These are phyloP conservation scores for Phoma sp. DNA, from an alignment of 2,329 filamentous ascomycete species.

Conservation along the genomic window DNA sequence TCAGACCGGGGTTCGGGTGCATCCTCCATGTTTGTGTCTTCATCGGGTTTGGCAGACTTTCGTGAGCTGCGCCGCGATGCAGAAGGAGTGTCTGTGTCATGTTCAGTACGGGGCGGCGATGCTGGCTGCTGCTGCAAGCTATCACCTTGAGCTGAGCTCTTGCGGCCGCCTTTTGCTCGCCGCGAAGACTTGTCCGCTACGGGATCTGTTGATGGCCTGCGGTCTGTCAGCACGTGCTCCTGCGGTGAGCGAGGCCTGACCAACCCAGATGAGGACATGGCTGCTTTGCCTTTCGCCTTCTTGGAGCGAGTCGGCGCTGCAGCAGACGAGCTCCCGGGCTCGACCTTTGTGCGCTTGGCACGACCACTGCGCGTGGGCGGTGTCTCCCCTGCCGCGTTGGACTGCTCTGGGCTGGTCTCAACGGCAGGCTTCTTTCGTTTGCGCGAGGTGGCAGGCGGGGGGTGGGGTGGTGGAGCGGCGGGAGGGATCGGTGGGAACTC, in stretches of 20 bases:
- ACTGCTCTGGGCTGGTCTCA: slow-evolving; percentile 56
- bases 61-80: slow-evolving; percentile 43
- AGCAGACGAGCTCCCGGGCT: slow-evolving; percentile 58
- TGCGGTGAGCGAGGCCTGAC: slow-evolving; percentile 31
- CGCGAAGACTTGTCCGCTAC: slow-evolving; percentile 71
- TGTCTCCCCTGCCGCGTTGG: slow-evolving; percentile 49
- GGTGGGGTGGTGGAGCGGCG: slow-evolving; percentile 52
- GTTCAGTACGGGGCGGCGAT: slow-evolving; percentile 36
- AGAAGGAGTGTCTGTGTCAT: slow-evolving; percentile 32
- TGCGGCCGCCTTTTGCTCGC: slow-evolving; percentile 78
- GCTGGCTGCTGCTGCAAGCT: slow-evolving; percentile 23
- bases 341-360: slow-evolving; percentile 69
- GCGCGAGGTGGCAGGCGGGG: slow-evolving; percentile 61
- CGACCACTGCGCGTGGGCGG: slow-evolving; percentile 45
- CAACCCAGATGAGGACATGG: slow-evolving; percentile 78
- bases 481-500: slow-evolving; percentile 49
- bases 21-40: slow-evolving; percentile 76
- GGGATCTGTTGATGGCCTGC: slow-evolving; percentile 69
- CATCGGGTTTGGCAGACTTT: slow-evolving; percentile 56
- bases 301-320: slow-evolving; percentile 51
- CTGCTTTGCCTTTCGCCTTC: slow-evolving; percentile 67
- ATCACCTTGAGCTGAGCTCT: slow-evolving; percentile 67
- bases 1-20: slow-evolving; percentile 69
- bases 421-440: slow-evolving; percentile 77
- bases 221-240: slow-evolving; percentile 29